Evolutionary conservation across 2,329 filamentous ascomycete genomes (phyloP), one percentile per base, ranked within the genome.

Genomic region (Erysiphe neolycopersici): DNA sequence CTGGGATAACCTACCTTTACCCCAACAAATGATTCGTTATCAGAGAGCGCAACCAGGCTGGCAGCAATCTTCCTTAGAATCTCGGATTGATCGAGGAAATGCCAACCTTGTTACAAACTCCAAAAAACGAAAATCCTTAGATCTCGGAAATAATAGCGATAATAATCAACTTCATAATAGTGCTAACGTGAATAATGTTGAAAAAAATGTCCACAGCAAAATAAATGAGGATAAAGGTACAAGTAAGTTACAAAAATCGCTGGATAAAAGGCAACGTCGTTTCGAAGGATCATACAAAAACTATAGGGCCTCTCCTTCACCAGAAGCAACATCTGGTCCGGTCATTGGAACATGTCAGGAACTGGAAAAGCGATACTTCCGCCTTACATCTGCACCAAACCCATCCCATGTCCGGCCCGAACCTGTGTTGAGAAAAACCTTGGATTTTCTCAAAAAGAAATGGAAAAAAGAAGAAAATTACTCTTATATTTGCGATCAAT

Each of bases 401-500:
- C 76, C 85, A 44, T 79, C 85, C 55, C 77, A 78, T 53, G 89
- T 98, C 42, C 84, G 89, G 39, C 89, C 89, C 18, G 68, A 92
- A 56, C 62, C 63, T 41, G 66, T 98, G 18, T 64, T 98, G 49
- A 74, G 78, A 51, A 76, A 89, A 61, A 85, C 87, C 5, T 62
- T 98, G 59, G 82, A 91, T 52, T 64, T 91, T 41, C 64, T 98
- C 49, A 91, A 92, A 65, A 80, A 77, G 64, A 95, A 92, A 63
- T 98, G 89, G 89, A 79, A 76, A 57, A 73, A 76, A 52, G 84
- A 94, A 54, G 78, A 76, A 62, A 93, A 95, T 62, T 98, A 98
- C 61, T 76, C 74, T 52, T 98, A 94, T 62, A 92, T 94, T 50
- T 95, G 89, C 71, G 85, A 98, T 59, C 89, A 98, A 68, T 92